phyloP scores from a whole-genome alignment of 345 rosid species.

The Camelina sativa region DNA sequence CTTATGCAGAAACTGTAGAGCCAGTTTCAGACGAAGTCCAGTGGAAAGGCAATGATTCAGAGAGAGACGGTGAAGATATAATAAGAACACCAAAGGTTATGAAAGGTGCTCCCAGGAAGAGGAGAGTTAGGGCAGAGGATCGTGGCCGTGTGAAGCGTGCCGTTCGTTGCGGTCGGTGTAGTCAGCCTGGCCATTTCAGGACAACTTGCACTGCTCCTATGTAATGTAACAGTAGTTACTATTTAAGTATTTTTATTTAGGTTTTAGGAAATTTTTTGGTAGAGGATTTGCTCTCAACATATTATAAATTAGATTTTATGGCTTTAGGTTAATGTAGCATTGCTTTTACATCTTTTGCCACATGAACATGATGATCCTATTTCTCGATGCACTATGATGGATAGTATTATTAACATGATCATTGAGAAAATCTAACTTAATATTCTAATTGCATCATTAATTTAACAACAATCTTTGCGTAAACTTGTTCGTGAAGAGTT shows the following conservation, averaged over 20 bases:
- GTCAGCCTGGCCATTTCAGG: conserved; percentile 94
- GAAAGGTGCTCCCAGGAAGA: conserved; percentile 66
- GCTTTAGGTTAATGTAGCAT: neutral
- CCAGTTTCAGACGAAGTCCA: conserved; percentile 79
- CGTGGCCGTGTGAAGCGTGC: conserved; percentile 67
- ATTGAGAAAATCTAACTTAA: no score
- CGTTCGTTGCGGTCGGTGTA: conserved; percentile 92
- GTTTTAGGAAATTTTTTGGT: conserved; percentile 29
- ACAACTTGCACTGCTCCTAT: conserved; percentile 91
- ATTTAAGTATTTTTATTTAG: neutral
- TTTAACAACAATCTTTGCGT: neutral
- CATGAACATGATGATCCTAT: conserved; percentile 7
- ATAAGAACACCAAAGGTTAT: conserved; percentile 72
- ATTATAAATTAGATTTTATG: neutral
- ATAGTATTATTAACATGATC: neutral
- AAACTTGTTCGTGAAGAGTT: conserved; percentile 18
- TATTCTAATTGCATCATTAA: neutral
- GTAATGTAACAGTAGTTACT: conserved; percentile 35
- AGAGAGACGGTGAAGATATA: conserved; percentile 43
- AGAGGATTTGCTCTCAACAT: conserved; percentile 2
- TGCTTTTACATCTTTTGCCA: neutral
- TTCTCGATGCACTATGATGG: neutral
- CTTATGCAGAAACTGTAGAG: conserved; percentile 72
- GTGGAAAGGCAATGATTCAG: conserved; percentile 61
- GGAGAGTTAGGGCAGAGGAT: conserved; percentile 66